phyloP scores from a whole-genome alignment of 371 early-diverging fungal genomes.

The Catenaria anguillulae region DNA sequence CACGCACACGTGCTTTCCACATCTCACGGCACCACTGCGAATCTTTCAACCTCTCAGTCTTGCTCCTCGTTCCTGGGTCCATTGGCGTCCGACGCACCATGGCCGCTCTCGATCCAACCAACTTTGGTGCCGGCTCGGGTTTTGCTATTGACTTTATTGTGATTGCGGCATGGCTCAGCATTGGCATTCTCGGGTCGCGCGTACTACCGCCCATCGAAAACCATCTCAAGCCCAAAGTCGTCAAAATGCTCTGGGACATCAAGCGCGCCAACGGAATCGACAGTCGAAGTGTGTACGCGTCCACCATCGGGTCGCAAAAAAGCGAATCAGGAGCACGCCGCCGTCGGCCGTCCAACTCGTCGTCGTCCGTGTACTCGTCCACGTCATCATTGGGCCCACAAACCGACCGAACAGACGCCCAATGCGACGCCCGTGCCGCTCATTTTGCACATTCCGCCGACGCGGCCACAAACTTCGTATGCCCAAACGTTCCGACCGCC shows the following conservation, averaged over 20 bases:
- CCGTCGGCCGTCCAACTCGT: too few species aligned
- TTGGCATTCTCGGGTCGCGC: neutral
- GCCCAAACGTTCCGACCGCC: too few species aligned
- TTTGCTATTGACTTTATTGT: neutral
- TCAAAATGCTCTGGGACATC: too few species aligned
- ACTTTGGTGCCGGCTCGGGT: neutral
- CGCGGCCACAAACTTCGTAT: too few species aligned
- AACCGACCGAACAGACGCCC: too few species aligned
- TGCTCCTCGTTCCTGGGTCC: neutral
- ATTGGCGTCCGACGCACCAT: neutral
- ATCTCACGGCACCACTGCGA: neutral
- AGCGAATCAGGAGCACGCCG: too few species aligned
- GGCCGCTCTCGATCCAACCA: neutral
- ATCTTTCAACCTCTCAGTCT: neutral
- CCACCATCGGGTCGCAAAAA: too few species aligned
- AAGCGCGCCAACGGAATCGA: neutral
- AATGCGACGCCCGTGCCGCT: too few species aligned
- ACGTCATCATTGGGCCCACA: too few species aligned
- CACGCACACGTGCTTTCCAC: neutral
- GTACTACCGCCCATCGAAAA: constrained; percentile 6
- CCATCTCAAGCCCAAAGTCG: constrained; percentile 6
- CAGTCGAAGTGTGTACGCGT: too few species aligned
- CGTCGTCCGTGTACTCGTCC: too few species aligned
- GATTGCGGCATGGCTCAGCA: neutral
- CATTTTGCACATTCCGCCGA: too few species aligned